Evolutionary conservation across 805 yeast species (phyloP), one percentile per base, ranked within the genome.

Genomic region (Kluyveromyces siamensis): DNA sequence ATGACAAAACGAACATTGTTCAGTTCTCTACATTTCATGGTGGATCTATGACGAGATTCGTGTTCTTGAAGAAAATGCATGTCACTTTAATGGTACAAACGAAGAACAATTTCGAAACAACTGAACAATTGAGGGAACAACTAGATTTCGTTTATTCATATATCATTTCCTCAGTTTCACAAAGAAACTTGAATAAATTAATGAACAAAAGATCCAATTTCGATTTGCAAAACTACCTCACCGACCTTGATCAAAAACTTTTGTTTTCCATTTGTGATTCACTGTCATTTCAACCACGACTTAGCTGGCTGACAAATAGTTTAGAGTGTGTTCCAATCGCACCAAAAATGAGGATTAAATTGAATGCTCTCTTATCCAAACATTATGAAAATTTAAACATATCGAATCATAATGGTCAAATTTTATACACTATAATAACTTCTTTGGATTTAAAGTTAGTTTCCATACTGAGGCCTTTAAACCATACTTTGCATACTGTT

Each of bases 161-260:
- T 62, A 62, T 91, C 6, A 62, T 91, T n/a, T 80, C 95, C 0
- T 84, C 93, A 0, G 67, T 93, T 38, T 84, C 95, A n/a, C 81
- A 84, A 59, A 84, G 88, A 1, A 86, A 84, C 53, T 79, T 91
- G 37, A 71, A 76, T 9, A 79, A 80, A 53, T 80, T 84, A 36
- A 90, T 86, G 61, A 70, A 73, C 46, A 76, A 79, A 52, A 72
- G 95, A 49, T 83, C 85, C 58, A 87, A 87, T 58, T 87, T 85
- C 58, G 98, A 91, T 59, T 68, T 91, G 37, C 70, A 96, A 19
- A 83, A 81, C 50, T 74, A 84, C 27, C 70, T 90, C 25, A 88
- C 88, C 3, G 78, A 82, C 1, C 75, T 91, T 2, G 96, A 90
- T 64, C 72, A 79, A 49, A 76, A 79, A 2, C 87, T 86, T 50